phyloP scores from a whole-genome alignment of 192 early-diverging fungal species.

The Dissophora globulifera region DNA sequence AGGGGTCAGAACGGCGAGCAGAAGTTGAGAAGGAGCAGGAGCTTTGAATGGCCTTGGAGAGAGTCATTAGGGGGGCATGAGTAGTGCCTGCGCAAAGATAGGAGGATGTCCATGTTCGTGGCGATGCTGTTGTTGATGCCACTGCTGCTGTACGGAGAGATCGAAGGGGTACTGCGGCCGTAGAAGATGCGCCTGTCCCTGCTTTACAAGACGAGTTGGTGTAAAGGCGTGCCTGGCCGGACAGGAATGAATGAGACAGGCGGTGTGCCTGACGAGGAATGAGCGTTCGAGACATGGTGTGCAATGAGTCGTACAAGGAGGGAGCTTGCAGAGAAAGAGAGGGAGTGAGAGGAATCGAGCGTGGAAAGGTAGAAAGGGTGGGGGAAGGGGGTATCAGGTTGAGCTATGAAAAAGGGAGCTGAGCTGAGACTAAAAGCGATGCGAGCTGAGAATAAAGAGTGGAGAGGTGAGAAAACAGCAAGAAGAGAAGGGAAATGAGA shows the following conservation, averaged over 20 bases:
- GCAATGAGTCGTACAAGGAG: conserved; percentile 4
- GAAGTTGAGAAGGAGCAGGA: conserved; percentile 45
- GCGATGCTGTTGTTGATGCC: no score
- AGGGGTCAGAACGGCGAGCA: conserved; percentile 20
- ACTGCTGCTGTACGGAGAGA: no score
- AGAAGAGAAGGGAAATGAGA: neutral
- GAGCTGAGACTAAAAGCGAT: neutral
- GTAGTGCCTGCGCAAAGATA: neutral
- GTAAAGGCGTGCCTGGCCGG: conserved; percentile 22
- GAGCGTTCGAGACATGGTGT: conserved; percentile 21
- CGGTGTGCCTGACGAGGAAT: conserved; percentile 12
- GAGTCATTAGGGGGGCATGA: conserved; percentile 9
- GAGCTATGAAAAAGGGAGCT: no score
- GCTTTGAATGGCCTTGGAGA: conserved; percentile 34
- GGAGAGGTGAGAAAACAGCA: neutral
- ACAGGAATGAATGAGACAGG: conserved; percentile 3
- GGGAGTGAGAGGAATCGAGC: conserved; percentile 4
- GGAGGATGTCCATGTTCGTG: no score
- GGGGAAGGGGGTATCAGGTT: no score
- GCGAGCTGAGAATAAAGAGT: conserved; percentile 2
- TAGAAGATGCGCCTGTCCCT: neutral
- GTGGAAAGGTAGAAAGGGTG: conserved; percentile 1
- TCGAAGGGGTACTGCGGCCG: neutral
- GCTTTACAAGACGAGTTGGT: conserved; percentile 5
- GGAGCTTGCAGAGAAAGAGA: neutral